A percentile compares a stretch with the other conserved stretches of the same genome.
Evolutionary conservation across 345 rosid species (phyloP).

Genomic region (Sonneratia caseolaris): DNA sequence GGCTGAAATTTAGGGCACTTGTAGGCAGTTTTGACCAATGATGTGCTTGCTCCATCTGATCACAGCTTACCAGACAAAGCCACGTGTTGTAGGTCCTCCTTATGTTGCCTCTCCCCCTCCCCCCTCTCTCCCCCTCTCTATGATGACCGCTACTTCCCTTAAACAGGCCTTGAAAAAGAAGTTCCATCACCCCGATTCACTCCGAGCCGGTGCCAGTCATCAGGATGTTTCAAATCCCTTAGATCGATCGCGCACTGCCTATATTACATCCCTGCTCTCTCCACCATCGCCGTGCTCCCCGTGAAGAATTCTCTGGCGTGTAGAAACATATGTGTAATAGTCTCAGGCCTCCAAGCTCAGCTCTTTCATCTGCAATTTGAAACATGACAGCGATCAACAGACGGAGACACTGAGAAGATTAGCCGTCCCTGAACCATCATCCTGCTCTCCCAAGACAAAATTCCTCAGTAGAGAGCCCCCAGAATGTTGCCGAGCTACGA

Average conservation of each 20-base stretch:
- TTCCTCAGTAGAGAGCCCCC: background rate
- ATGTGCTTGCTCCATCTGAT: slow-evolving; percentile 28
- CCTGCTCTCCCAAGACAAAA: background rate
- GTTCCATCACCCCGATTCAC: background rate
- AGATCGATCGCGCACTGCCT: too few species aligned
- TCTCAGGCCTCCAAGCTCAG: background rate
- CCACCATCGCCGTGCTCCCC: background rate
- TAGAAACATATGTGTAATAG: background rate
- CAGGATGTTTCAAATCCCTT: background rate
- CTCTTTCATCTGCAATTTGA: background rate
- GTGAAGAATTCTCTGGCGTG: background rate
- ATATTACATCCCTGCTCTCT: background rate
- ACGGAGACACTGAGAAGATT: background rate
- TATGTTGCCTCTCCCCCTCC: slow-evolving; percentile 9
- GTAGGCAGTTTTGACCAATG: slow-evolving; percentile 50
- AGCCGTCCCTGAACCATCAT: background rate
- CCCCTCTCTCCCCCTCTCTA: slow-evolving; percentile 5
- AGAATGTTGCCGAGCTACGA: slow-evolving; percentile 61
- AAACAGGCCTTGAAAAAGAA: background rate
- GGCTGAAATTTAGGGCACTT: slow-evolving; percentile 13
- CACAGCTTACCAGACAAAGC: slow-evolving; percentile 65
- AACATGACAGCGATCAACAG: background rate
- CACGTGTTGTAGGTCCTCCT: slow-evolving; percentile 86
- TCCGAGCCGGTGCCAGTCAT: background rate
- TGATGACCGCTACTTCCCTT: background rate